These are phyloP conservation scores for Suillus variegatus DNA, from an alignment of 768 basidiomycete genomes.

Conservation along the genomic window DNA sequence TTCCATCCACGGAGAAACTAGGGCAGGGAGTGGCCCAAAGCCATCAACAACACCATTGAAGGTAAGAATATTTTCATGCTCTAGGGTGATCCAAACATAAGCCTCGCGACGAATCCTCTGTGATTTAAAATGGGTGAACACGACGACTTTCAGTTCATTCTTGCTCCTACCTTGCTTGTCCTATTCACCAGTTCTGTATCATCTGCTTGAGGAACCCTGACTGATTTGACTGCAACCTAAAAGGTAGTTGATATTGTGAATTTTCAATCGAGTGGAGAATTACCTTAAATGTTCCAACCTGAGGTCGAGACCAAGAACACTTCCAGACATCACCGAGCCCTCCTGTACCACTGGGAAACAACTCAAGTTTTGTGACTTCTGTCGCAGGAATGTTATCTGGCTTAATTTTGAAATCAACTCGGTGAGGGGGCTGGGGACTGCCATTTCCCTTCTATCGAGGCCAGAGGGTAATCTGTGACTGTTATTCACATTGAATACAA, in stretches of 20 bases:
- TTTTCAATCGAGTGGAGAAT: not conserved
- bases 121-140: not conserved
- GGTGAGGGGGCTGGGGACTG: not conserved
- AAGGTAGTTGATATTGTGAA: not conserved
- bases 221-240: conserved; percentile 12
- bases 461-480: not conserved
- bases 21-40: conserved; percentile 22
- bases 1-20: conserved; percentile 29
- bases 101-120: conserved; percentile 10
- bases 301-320: not conserved
- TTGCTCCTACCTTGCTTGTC: conserved; percentile 4
- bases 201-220: not conserved
- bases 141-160: not conserved
- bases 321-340: conserved; percentile 14
- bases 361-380: not conserved
- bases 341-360: conserved; percentile 2
- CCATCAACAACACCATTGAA: conserved; percentile 18
- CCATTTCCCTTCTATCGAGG: not conserved
- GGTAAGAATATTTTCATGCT: conserved; percentile 19
- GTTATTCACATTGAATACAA: not conserved
- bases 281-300: not conserved
- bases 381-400: not conserved
- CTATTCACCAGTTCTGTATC: not conserved
- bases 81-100: conserved; percentile 8
- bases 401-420: not conserved